These are phyloP conservation scores for Patellaria atrata DNA, from an alignment of 495 filamentous ascomycete species.

Conservation along the genomic window DNA sequence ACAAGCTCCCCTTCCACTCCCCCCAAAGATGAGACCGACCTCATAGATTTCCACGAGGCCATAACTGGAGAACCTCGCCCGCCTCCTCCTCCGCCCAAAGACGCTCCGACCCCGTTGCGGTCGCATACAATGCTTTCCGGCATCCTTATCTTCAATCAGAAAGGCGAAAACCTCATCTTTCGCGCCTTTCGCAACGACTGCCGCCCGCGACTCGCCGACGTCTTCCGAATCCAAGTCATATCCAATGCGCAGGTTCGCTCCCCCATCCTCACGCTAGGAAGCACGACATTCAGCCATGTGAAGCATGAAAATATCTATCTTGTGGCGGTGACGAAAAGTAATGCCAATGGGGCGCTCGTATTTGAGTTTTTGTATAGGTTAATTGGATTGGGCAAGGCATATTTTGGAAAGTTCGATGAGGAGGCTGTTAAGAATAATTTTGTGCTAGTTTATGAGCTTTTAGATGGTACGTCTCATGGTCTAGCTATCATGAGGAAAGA, in stretches of 20 bases:
- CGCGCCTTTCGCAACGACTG: constrained; percentile 97
- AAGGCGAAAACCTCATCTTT: constrained; percentile 99
- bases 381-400: constrained; percentile 77
- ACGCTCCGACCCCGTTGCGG: too few species aligned
- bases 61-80: too few species aligned
- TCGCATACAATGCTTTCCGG: constrained; percentile 93
- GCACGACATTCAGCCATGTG: constrained; percentile 98
- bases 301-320: constrained; percentile 99
- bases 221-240: constrained; percentile 99
- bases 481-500: background rate
- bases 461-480: constrained; percentile 55
- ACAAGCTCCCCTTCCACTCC: too few species aligned
- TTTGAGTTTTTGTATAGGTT: constrained; percentile 97
- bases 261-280: constrained; percentile 91
- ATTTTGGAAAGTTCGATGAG: constrained; percentile 99
- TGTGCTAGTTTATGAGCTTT: constrained; percentile 92
- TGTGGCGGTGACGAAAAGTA: constrained; percentile 96
- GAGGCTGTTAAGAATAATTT: constrained; percentile 99
- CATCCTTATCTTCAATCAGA: constrained; percentile 97
- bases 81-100: too few species aligned
- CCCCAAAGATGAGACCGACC: too few species aligned
- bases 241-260: constrained; percentile 96
- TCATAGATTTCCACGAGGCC: too few species aligned
- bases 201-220: constrained; percentile 88
- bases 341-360: constrained; percentile 96